Percentiles rank a stretch among this genome's conserved stretches.
These are phyloP conservation scores for Pleurotus citrinopileatus DNA, from an alignment of 768 basidiomycete genomes.

Conservation along the genomic window DNA sequence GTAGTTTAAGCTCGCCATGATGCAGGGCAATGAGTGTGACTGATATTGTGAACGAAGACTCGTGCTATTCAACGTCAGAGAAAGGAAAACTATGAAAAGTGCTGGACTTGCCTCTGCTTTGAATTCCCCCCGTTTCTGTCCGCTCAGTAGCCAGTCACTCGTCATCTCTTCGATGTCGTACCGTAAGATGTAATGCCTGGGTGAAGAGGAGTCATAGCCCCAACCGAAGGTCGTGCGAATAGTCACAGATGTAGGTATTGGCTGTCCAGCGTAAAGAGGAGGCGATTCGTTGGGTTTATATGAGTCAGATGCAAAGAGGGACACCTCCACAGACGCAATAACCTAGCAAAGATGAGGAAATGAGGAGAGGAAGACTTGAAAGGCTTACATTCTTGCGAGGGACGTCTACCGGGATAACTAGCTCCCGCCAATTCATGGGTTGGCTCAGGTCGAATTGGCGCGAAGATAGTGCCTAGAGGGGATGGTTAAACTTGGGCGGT, in stretches of 20 bases:
- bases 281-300: slow-evolving; percentile 25
- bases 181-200: slow-evolving; percentile 52
- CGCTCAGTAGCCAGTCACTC: slow-evolving; percentile 88
- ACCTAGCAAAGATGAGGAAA: slow-evolving; percentile 43
- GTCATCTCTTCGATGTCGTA: slow-evolving; percentile 83
- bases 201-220: slow-evolving; percentile 45
- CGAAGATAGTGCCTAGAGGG: not conserved
- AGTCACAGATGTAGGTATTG: slow-evolving; percentile 64
- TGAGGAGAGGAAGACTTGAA: slow-evolving; percentile 7
- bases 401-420: slow-evolving; percentile 83
- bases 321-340: slow-evolving; percentile 56
- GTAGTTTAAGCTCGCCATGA: slow-evolving; percentile 77
- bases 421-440: slow-evolving; percentile 65
- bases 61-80: slow-evolving; percentile 44
- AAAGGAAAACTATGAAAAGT: not conserved
- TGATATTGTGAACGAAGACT: slow-evolving; percentile 51
- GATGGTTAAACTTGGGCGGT: not conserved
- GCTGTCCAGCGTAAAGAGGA: slow-evolving; percentile 82
- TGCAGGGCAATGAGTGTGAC: slow-evolving; percentile 85
- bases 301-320: slow-evolving; percentile 44
- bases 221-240: slow-evolving; percentile 79
- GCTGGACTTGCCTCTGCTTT: slow-evolving; percentile 54
- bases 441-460: slow-evolving; percentile 35
- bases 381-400: slow-evolving; percentile 73
- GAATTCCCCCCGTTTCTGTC: slow-evolving; percentile 84